A percentile compares a stretch with the other conserved stretches of the same genome.
phyloP scores from a whole-genome alignment of 441 rosid species.

The Croton setiger region DNA sequence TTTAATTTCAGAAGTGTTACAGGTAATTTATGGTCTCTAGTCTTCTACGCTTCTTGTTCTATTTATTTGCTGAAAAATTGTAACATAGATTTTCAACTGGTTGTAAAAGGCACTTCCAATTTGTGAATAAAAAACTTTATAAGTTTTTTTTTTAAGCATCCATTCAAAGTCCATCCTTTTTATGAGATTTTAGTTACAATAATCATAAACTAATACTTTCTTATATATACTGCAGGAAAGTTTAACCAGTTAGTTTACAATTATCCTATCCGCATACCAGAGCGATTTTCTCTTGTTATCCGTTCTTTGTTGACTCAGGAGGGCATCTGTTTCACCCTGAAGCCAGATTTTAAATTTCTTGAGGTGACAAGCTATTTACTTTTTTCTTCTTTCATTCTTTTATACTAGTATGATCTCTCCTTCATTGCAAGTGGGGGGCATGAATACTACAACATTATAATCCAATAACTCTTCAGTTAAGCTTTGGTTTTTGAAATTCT shows the following conservation, averaged over 20 bases:
- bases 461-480: background rate
- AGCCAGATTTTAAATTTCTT: conserved; percentile 95
- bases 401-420: background rate
- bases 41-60: background rate
- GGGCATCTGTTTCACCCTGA: conserved; percentile 85
- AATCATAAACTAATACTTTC: background rate
- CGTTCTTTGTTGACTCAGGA: conserved; percentile 93
- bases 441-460: background rate
- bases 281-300: conserved; percentile 91
- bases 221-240: conserved; percentile 50
- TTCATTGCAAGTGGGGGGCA: background rate
- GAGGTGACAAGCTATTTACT: conserved; percentile 49
- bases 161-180: background rate
- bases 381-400: conserved; percentile 4
- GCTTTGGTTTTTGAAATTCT: background rate
- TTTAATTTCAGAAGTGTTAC: conserved; percentile 93
- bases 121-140: background rate
- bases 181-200: background rate
- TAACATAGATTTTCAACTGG: background rate
- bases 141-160: background rate
- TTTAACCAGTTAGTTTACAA: conserved; percentile 85
- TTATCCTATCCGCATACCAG: conserved; percentile 95
- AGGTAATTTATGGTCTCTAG: conserved; percentile 35
- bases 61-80: background rate
- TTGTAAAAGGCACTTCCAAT: background rate